Evolutionary conservation across 805 yeast species (phyloP).

Genomic region (Lipomyces sp.): DNA sequence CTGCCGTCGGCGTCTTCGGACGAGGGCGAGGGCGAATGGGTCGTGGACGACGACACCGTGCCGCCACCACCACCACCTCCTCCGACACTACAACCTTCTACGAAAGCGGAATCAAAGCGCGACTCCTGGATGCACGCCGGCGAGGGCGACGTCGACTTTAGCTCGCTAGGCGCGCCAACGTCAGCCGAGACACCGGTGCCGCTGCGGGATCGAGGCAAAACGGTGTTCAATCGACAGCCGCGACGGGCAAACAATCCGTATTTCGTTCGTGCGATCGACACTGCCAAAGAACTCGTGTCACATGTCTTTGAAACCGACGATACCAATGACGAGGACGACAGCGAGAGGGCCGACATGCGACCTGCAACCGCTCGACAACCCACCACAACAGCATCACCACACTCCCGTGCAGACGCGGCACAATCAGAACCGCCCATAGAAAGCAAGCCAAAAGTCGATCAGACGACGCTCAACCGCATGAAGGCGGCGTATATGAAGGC

Average conservation of each 20-base stretch:
- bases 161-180: slow-evolving; percentile 13
- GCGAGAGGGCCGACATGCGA: not conserved
- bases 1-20: not conserved
- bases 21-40: slow-evolving; percentile 12
- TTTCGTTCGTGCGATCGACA: slow-evolving; percentile 7
- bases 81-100: no score
- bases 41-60: not conserved
- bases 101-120: not conserved
- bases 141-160: slow-evolving; percentile 33
- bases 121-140: slow-evolving; percentile 22
- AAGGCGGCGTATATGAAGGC: slow-evolving; percentile 40
- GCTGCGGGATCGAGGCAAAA: slow-evolving; percentile 1
- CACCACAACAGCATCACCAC: not conserved
- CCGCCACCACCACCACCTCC: not conserved
- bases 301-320: not conserved
- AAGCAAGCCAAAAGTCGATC: slow-evolving; percentile 1
- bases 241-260: slow-evolving; percentile 14
- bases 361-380: slow-evolving; percentile 1
- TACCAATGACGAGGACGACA: slow-evolving; percentile 6
- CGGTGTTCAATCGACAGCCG: slow-evolving; percentile 11
- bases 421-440: not conserved
- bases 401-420: not conserved
- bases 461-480: slow-evolving; percentile 36
- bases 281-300: not conserved
- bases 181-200: not conserved